These are phyloP conservation scores for Hypoxylon sp. DNA, from an alignment of 2,329 filamentous ascomycete genomes.

Conservation along the genomic window DNA sequence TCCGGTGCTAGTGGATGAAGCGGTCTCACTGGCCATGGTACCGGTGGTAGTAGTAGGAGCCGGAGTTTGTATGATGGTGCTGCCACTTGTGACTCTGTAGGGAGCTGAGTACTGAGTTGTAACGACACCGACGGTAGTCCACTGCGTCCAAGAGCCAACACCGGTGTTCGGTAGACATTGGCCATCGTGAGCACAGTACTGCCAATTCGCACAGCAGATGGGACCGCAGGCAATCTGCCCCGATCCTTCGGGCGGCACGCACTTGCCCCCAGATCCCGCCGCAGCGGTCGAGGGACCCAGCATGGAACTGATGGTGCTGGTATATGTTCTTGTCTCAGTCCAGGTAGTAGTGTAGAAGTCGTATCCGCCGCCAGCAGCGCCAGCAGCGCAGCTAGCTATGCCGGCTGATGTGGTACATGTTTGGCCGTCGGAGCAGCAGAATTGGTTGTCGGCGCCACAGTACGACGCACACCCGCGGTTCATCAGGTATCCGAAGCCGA, in stretches of 20 bases:
- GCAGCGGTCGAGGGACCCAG: conserved; percentile 63
- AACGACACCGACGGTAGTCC: conserved; percentile 63
- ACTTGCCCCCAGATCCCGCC: conserved; percentile 58
- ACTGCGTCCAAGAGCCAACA: conserved; percentile 58
- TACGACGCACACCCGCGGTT: conserved; percentile 65
- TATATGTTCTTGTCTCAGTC: conserved; percentile 73
- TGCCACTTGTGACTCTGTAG: conserved; percentile 67
- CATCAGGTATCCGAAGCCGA: conserved; percentile 67
- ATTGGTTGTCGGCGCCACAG: conserved; percentile 70
- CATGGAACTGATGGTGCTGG: conserved; percentile 70
- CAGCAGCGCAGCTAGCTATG: conserved; percentile 65
- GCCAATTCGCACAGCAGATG: conserved; percentile 79
- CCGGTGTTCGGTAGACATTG: conserved; percentile 69
- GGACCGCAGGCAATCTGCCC: conserved; percentile 75
- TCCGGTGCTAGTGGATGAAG: conserved; percentile 67
- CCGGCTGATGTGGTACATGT: conserved; percentile 67
- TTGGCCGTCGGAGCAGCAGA: conserved; percentile 67
- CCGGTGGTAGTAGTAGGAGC: conserved; percentile 69
- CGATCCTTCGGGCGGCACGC: conserved; percentile 63
- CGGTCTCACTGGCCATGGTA: conserved; percentile 66
- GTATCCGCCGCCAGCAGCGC: conserved; percentile 51
- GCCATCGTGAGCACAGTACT: conserved; percentile 74
- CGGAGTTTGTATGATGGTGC: conserved; percentile 57
- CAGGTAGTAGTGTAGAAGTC: conserved; percentile 69
- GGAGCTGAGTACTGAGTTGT: conserved; percentile 70